These are phyloP conservation scores for Pythium oligandrum DNA, from an alignment of 352 stramenopile genomes.

Conservation along the genomic window DNA sequence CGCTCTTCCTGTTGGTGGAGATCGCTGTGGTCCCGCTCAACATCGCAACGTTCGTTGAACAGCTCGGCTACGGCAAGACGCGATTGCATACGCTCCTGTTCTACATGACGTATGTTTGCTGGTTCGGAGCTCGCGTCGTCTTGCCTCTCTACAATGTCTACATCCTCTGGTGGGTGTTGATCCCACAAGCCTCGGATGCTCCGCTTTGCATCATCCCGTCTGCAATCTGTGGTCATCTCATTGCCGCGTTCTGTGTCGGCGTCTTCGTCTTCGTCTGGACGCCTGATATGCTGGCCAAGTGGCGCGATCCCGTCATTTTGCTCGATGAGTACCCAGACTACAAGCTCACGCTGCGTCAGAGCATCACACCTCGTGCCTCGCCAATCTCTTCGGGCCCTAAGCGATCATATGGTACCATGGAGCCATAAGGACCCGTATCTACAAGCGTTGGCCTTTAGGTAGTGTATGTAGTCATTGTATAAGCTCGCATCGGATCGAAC, in stretches of 20 bases:
- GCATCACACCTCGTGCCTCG: slow-evolving; percentile 61
- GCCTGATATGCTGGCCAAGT: slow-evolving; percentile 74
- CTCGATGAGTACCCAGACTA: slow-evolving; percentile 79
- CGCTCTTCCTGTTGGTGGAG: slow-evolving; percentile 82
- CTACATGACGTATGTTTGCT: slow-evolving; percentile 71
- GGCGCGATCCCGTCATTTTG: slow-evolving; percentile 49
- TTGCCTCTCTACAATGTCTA: slow-evolving; percentile 81
- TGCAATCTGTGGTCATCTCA: slow-evolving; percentile 74
- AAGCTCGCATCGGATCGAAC: too few relatives aligned
- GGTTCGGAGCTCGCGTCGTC: slow-evolving; percentile 69
- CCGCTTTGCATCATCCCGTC: slow-evolving; percentile 63
- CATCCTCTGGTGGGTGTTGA: slow-evolving; percentile 65
- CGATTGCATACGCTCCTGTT: slow-evolving; percentile 56
- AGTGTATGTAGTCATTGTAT: too few relatives aligned
- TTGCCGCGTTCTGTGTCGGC: slow-evolving; percentile 72
- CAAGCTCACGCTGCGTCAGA: slow-evolving; percentile 73
- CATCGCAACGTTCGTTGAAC: slow-evolving; percentile 73
- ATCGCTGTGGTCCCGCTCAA: slow-evolving; percentile 81
- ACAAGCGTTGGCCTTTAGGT: too few relatives aligned
- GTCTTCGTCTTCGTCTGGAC: slow-evolving; percentile 84
- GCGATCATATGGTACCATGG: slow-evolving; percentile 21
- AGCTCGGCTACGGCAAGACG: slow-evolving; percentile 66
- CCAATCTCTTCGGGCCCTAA: slow-evolving; percentile 33
- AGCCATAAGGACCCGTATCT: slow-evolving; percentile 9
- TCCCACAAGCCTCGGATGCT: slow-evolving; percentile 33